Evolutionary conservation across 2,329 filamentous ascomycete genomes (phyloP), one percentile per base, ranked within the genome.

Genomic region (Colletotrichum phormii): DNA sequence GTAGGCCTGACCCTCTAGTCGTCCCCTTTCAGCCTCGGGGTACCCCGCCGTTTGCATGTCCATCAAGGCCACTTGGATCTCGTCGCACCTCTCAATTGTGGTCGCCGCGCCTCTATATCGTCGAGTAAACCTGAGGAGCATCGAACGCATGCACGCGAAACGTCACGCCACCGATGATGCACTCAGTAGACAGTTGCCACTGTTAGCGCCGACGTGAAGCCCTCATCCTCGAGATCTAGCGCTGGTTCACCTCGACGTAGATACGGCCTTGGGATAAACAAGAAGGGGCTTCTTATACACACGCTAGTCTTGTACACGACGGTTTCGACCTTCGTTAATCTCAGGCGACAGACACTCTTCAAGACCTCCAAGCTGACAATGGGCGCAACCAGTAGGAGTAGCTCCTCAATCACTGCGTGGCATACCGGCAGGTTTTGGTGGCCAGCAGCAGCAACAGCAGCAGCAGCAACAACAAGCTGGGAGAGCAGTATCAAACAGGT

Each of bases 381-480:
- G 69, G 70, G 74, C 67, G 67, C 77, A 67, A 54, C 69, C 31
- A 62, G 49, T 80, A 90, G 88, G 88, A 82, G 86, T 88, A 79
- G 87, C 89, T 84, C 90, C 89, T 77, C 90, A 91, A 82, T 85
- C 89, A 78, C 81, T 92, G 77, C 88, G 90, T 77, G 89, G 89
- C 77, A 87, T 92, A 82, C 90, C 90, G 66, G 86, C 86, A 77
- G 88, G 87, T 75, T 92, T 91, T 80, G 86, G 86, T 76, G 85
- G 85, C 77, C 89, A 90, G 77, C 89, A 89, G 75, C 83, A 83
- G 74, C 79, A 77, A 15, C 77, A 77, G 51, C 77, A 77, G 29
- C 71, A 73, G 77, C 87, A 86, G 76, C 77, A 77, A 24, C 72
- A 74, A 77, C 87, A 86, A 76, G 80, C 85, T 76, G 88, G 84